Evolutionary conservation across 2,329 filamentous ascomycete genomes (phyloP), one percentile per base, ranked within the genome.

Genomic region (Alternaria solani): DNA sequence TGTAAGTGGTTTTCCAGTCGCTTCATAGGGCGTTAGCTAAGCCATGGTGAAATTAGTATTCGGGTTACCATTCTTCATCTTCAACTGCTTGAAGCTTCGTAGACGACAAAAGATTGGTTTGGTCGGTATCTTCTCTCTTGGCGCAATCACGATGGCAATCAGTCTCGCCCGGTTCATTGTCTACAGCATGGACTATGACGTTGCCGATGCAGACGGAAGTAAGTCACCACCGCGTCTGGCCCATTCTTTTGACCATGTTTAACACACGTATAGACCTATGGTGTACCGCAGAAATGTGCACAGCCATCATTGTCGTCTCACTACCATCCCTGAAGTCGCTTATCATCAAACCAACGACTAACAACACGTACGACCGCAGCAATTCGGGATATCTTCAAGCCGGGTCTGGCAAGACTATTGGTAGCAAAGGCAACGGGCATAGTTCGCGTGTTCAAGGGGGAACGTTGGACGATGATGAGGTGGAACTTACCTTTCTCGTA

Each of bases 201-300:
- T 71, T 28, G 51, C 66, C 7, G 65, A 71, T 25, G 62, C 66
- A 42, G 59, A 62, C 34, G 69, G 68, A 30, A 66, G 68, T 72
- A 61, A 38, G 66, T 59, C 23, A 16, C 7, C 12, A 14, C 14
- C 16, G 32, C 8, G 30, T 6, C 39, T 20, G 7, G 23, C 7
- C 14, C 14, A 20, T 16, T 9, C 28, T 9, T 11, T 9, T 6
- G 5, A 25, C 5, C 11, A 16, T 32, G 14, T 12, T 43, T 61
- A 43, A 61, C 34, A 56, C 51, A 12, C 30, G n/a, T 16, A 11
- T 34, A 71, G 69, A 69, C 42, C 49, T 64, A 7, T 69, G 66
- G 66, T 69, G 65, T 28, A 69, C 68, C 20, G 68, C 68, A 25
- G 68, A 71, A 46, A 66, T 70, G 62, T 65, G 66, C 44, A 70